Conservation (phyloP, 1,139 yeast genomes). For the Kodamaea derodonti region DNA sequence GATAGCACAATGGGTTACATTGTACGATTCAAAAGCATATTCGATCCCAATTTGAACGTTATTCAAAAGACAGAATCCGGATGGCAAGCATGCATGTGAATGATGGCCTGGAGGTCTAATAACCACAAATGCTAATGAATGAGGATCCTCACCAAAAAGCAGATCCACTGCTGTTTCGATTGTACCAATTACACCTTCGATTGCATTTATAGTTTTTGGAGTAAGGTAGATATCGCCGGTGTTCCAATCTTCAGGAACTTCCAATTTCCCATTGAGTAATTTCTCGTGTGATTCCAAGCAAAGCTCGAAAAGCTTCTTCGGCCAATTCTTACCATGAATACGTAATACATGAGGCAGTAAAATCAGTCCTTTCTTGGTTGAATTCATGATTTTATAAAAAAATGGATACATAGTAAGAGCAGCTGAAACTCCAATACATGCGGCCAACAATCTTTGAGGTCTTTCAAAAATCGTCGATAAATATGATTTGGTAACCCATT, state of each 20-base stretch:
- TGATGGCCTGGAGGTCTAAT: conserved; percentile 90
- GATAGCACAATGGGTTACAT: conserved; percentile 76
- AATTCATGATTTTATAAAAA: conserved; percentile 49
- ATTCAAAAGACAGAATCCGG: conserved; percentile 83
- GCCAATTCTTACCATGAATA: conserved; percentile 80
- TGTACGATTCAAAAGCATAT: conserved; percentile 63
- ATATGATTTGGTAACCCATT: conserved; percentile 72
- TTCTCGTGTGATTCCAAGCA: conserved; percentile 59
- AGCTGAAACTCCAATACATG: conserved; percentile 73
- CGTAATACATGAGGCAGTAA: conserved; percentile 57
- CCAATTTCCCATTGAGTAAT: conserved; percentile 53
- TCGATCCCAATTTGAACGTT: conserved; percentile 82
- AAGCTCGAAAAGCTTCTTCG: conserved; percentile 52
- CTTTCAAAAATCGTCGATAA: conserved; percentile 73
- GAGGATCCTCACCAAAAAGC: conserved; percentile 19
- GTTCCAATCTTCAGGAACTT: conserved; percentile 81
- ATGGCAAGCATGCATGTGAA: conserved; percentile 78
- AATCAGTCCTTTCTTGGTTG: conserved; percentile 45
- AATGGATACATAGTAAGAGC: conserved; percentile 71
- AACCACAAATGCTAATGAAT: conserved; percentile 62
- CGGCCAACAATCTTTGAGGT: conserved; percentile 76
- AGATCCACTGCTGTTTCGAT: conserved; percentile 68
- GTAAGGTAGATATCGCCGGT: conserved; percentile 78
- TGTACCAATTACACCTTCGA: conserved; percentile 79
- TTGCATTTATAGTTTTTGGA: conserved; percentile 64